These are phyloP conservation scores for Clarireedia paspali DNA, from an alignment of 2,329 filamentous ascomycete species.

Conservation along the genomic window DNA sequence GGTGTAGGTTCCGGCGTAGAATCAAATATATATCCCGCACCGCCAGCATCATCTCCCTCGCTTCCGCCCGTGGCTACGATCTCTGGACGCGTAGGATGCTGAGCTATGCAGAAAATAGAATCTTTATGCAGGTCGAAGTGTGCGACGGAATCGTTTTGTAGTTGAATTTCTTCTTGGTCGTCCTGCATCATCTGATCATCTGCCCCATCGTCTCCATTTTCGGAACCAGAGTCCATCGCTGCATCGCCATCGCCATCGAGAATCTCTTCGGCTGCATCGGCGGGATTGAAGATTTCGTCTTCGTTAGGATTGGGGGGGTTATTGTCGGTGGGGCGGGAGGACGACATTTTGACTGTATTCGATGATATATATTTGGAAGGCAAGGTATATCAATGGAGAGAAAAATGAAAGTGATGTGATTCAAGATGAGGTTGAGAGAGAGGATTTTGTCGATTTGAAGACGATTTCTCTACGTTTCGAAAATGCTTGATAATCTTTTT, in stretches of 20 bases:
- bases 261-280: slow-evolving; percentile 74
- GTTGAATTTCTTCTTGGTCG: slow-evolving; percentile 60
- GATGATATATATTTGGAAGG: not conserved
- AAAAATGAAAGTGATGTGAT: not conserved
- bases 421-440: too few relatives aligned
- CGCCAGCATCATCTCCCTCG: slow-evolving; percentile 51
- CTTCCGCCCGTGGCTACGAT: slow-evolving; percentile 82
- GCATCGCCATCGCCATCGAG: slow-evolving; percentile 56
- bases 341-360: slow-evolving; percentile 17
- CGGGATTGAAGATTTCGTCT: slow-evolving; percentile 65
- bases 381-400: too few relatives aligned
- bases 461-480: slow-evolving; percentile 5
- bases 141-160: slow-evolving; percentile 87
- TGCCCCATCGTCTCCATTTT: slow-evolving; percentile 45
- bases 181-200: slow-evolving; percentile 39
- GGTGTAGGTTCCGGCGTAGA: slow-evolving; percentile 56
- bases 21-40: slow-evolving; percentile 82
- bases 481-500: slow-evolving; percentile 14
- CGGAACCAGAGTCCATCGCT: slow-evolving; percentile 71
- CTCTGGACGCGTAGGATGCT: slow-evolving; percentile 71
- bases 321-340: slow-evolving; percentile 17
- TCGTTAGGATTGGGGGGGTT: slow-evolving; percentile 36
- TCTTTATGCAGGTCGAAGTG: slow-evolving; percentile 89
- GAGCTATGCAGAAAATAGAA: slow-evolving; percentile 89
- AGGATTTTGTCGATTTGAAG: not conserved